Evolutionary conservation across 257 asterid genomes (phyloP), one percentile per base, ranked within the genome.

Genomic region (Sherardia arvensis): DNA sequence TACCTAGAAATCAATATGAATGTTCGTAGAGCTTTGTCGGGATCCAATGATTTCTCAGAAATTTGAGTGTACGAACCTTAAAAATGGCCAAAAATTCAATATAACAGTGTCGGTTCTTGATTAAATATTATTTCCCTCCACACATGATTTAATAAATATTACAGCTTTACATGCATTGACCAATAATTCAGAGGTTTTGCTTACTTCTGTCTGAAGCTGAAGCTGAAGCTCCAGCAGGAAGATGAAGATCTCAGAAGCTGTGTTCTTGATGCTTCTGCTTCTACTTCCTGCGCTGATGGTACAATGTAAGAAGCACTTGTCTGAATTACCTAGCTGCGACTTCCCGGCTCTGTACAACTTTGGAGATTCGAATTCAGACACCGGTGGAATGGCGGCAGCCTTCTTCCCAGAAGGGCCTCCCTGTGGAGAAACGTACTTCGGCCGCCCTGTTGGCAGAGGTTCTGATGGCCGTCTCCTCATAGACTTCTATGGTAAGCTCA

Each of bases 291-390:
- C 32, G 7, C 8, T 25, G 10, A 17, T 17, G 29, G 56, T 27
- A 15, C 38, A 25, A 25, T 29, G 25, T 1, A 26, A 26, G 38
- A 43, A 62, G 54, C 32, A 62, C 10, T 5, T 21, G 27, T 7
- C 8, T 33, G 74, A 62, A 18, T 62, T 55, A 22, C 49, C 64
- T 28, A 9, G 64, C 27, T 83, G 95, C 65, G 36, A 65, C 11
- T 82, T 43, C 72, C 77, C 87, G 8, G 90, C 90, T 7, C 56
- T 85, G 33, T 85, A 77, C 83, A 81, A 81, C 69, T 87, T 87
- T 6, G 93, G 95, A 0, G 93, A 87, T 36, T 87, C 95, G 0
- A 87, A 87, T 47, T 82, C 95, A 0, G 92, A 87, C 69, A 84
- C 92, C 0, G 92, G 95, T 7, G 92, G 86, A 20, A 67, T 60